phyloP scores from a whole-genome alignment of 2,329 filamentous ascomycete species.

The Fusarium guadeloupense region DNA sequence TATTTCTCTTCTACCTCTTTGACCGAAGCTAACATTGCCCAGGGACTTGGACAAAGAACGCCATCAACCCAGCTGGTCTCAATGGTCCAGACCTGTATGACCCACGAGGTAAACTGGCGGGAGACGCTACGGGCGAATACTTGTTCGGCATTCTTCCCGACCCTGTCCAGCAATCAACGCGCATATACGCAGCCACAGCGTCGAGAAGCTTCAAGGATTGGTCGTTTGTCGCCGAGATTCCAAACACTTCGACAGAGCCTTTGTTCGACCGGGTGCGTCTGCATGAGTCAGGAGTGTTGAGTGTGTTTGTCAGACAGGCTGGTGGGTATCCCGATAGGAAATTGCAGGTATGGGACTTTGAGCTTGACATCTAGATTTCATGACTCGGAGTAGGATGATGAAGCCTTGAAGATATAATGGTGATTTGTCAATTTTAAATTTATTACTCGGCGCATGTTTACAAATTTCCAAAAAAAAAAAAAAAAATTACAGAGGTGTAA shows the following conservation, averaged over 20 bases:
- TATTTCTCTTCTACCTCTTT: accelerated
- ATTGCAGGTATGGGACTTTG: conserved; percentile 32
- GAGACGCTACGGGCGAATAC: conserved; percentile 19
- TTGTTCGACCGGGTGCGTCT: conserved; percentile 18
- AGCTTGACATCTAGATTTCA: conserved; percentile 10
- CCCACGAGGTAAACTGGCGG: conserved; percentile 27
- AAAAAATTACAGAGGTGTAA: no score
- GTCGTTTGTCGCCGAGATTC: conserved; percentile 13
- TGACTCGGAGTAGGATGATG: no score
- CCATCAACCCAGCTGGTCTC: conserved; percentile 14
- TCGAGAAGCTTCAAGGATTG: conserved; percentile 16
- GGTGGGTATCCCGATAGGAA: conserved; percentile 19
- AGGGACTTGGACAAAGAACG: conserved; percentile 27
- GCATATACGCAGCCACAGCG: conserved; percentile 19
- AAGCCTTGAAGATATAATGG: no score
- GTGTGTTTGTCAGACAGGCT: conserved; percentile 22
- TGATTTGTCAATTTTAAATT: no score
- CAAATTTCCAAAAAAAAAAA: no score
- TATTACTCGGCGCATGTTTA: no score
- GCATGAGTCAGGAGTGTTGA: conserved; percentile 13
- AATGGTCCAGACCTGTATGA: conserved; percentile 29
- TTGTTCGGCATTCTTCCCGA: conserved; percentile 21
- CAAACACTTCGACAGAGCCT: conserved; percentile 21
- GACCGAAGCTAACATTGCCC: accelerated
- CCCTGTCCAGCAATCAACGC: background rate